Base-by-base conservation (phyloP, 495 filamentous ascomycete species). In the Tuber brumale region DNA sequence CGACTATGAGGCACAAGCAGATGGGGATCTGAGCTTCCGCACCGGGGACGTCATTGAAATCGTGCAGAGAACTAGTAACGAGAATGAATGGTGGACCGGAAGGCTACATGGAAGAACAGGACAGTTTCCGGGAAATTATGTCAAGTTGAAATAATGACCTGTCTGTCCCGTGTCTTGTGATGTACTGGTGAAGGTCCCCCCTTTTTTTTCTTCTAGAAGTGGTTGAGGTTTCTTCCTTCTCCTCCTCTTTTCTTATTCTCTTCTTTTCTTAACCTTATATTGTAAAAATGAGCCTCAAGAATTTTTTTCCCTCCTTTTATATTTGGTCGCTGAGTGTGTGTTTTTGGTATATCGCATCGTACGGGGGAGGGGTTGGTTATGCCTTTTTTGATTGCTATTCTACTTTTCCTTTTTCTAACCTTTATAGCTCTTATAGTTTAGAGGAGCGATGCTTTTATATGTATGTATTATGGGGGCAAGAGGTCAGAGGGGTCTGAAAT, bases 81-180 rank as follows among this genome's bases (percentile, higher is more conserved):
- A 92, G 71, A 97, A 99, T 80, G 95, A 98, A 84, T 99, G 95
- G 95, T 99, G 95, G 95, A 90, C 87, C 3, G 95, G 95, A 9
- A 90, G 88, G 83, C 76, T 95, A 74, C 85, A 90, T 76, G 94
- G 92, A 35, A 89, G 90, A 84, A 86, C 92, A 80, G 95, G 95
- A 57, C 95, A 98, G 84, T 98, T 99, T 84, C 95, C 95, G 79
- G 95, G 95, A 94, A 88, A 85, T 89, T 88, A 75, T 75, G 76
- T 76, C n/a, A 79, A 77, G 72, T 21, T 81, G 44, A 74, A 71
- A 70, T 83, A 71, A 74, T 44, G 6, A 31, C 42, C 12, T 45
- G n/a, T 39, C 12, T 31, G 66, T 72, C 48, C 71, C 46, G 41
- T 44, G 35, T 45, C 39, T 73, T 48, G 35, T 70, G 61, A 75